Base-by-base conservation (phyloP, 2,329 filamentous ascomycete species). In the Diaporthe citrichinensis region DNA sequence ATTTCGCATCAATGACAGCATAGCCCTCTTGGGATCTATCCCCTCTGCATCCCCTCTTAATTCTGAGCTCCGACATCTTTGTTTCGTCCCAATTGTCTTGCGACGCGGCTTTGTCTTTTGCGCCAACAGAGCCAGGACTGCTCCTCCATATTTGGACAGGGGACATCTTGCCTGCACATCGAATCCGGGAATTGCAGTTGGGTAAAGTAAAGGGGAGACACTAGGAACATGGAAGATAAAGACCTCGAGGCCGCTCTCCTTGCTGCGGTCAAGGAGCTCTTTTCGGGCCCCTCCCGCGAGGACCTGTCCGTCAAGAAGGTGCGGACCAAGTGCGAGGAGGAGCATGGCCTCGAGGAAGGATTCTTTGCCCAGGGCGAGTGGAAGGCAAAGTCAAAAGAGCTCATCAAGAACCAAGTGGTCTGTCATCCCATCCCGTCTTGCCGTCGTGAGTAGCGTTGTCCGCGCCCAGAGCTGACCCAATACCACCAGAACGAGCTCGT, bases 401-500 rank as follows among this genome's bases (percentile, higher is more conserved):
- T 92, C n/a, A 91, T 93, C 77, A 88, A 88, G 71, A 83, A 84
- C 25, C 84, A 86, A 65, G 87, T 89, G n/a, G 91, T 92, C 85
- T 77, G 89, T 85, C 31, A 4, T 9, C 14, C 34, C 34, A 36
- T 68, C 28, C n/a, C 44, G 2, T 31, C 6, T 36, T n/a, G 39
- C 17, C 10, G 25, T 8, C 31, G 17, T 36, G 14, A 25, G 1
- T 49, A 4, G 34, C 57, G 15, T 25, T 36, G 14, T 15, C 14
- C 41, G 25, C 62, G 39, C 6, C 41, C 25, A 17, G 10, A 49
- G 65, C 55, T 59, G 9, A 73, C 36, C 25, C 44, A 25, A 28
- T 14, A 23, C 76, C 61, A 51, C 77, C 46, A 78, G 76, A 51
- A 68, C 59, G 72, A 76, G 41, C 73, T 76, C 14, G n/a, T 59